Conservation (phyloP, 768 basidiomycete species). For the Tylopilus balloui region DNA sequence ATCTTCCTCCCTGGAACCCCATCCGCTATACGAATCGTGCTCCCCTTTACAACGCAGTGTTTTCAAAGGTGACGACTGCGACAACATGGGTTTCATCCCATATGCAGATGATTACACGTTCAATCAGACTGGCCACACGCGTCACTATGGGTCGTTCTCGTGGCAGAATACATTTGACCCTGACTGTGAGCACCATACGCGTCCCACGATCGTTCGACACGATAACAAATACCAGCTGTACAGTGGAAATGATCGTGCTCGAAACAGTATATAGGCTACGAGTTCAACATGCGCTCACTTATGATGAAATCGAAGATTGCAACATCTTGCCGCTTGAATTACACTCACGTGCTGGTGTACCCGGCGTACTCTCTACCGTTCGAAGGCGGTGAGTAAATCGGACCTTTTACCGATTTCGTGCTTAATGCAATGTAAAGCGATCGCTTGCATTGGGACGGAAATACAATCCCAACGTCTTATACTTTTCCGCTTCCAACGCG, state of each 20-base stretch:
- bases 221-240: conserved; percentile 15
- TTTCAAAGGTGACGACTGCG: conserved; percentile 54
- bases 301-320: conserved; percentile 46
- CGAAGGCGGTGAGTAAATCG: conserved; percentile 20
- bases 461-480: conserved; percentile 20
- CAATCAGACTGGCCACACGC: conserved; percentile 34
- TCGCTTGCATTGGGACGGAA: conserved; percentile 25
- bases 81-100: conserved; percentile 56
- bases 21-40: conserved; percentile 53
- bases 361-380: conserved; percentile 25
- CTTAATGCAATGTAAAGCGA: conserved; percentile 28
- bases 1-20: conserved; percentile 17
- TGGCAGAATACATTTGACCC: conserved; percentile 47
- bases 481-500: conserved; percentile 2
- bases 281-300: conserved; percentile 33
- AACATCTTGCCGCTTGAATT: conserved; percentile 41
- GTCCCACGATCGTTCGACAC: conserved; percentile 9
- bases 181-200: conserved; percentile 35
- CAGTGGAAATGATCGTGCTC: conserved; percentile 48
- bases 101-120: conserved; percentile 59
- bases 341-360: conserved; percentile 21
- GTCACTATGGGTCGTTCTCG: conserved; percentile 41
- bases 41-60: conserved; percentile 46
- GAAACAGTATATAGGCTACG: conserved; percentile 46
- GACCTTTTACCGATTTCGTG: conserved; percentile 21